Evolutionary conservation across 352 stramenopile genomes (phyloP).

Genomic region (Phytophthora rubi): DNA sequence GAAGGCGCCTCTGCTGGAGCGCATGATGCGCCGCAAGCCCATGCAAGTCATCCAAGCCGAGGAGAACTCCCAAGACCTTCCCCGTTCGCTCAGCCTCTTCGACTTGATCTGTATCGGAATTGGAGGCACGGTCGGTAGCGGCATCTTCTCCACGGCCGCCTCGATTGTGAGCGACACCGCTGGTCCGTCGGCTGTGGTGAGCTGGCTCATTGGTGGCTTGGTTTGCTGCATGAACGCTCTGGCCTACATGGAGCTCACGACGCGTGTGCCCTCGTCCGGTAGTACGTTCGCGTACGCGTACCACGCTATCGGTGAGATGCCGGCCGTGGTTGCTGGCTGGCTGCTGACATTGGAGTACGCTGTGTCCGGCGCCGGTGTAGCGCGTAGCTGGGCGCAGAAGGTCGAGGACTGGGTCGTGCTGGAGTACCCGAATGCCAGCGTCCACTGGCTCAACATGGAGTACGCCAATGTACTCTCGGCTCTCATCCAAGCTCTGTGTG

Average conservation of each 20-base stretch:
- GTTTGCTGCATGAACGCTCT: conserved; percentile 76
- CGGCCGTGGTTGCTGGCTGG: conserved; percentile 80
- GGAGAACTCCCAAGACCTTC: conserved; percentile 51
- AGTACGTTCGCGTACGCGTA: conserved; percentile 91
- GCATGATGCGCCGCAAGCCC: conserved; percentile 53
- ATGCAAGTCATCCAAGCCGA: conserved; percentile 58
- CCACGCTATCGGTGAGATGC: conserved; percentile 87
- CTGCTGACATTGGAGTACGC: conserved; percentile 90
- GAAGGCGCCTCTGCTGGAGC: conserved; percentile 31
- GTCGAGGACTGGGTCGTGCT: conserved; percentile 59
- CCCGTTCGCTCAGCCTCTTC: conserved; percentile 60
- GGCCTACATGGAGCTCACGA: conserved; percentile 86
- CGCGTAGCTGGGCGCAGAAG: conserved; percentile 90
- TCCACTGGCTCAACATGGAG: conserved; percentile 49
- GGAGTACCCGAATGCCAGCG: conserved; percentile 32
- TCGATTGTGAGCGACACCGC: conserved; percentile 76
- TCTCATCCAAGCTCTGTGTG: conserved; percentile 59
- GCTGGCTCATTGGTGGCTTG: conserved; percentile 75
- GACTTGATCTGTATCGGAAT: conserved; percentile 87
- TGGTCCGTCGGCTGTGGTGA: conserved; percentile 74
- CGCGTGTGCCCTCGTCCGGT: conserved; percentile 78
- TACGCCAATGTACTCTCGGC: conserved; percentile 51
- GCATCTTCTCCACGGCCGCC: conserved; percentile 55
- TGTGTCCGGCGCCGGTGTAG: conserved; percentile 82
- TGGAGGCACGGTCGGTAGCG: conserved; percentile 69